Base-by-base conservation (phyloP, 495 filamentous ascomycete species). In the Tuber brumale region DNA sequence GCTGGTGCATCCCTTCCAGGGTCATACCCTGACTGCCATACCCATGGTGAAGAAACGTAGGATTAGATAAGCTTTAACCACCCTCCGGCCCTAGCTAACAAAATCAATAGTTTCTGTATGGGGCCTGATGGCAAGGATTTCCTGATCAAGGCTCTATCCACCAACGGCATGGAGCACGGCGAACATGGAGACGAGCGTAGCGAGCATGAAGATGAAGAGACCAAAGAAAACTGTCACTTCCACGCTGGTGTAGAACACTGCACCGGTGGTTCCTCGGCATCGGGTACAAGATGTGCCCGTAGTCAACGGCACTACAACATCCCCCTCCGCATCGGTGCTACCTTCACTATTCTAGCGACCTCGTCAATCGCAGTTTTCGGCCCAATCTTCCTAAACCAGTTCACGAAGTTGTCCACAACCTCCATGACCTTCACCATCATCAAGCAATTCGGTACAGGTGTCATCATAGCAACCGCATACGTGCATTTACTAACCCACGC, bases 361-460 rank as follows among this genome's bases (percentile, higher is more conserved):
- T 87, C 86, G 73, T 77, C 83, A 0, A 85, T 89, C 69, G 84
- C 80, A 82, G 87, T 85, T 74, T 87, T 84, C 76, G 80, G 84
- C 7, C 86, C 86, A 1, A 85, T 87, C 39, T 70, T 85, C 1
- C 74, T 87, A 18, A 74, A 70, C 16, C 76, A 80, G 42, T 74
- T 76, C 61, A 23, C 43, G 4, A 44, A 76, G 51, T 21, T 77
- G 35, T 48, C 76, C 27, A 70, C 66, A 1, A 74, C 78, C 19
- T 77, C 76, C 5, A 76, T 86, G 72, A 84, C 87, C 46, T 87
- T 88, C 70, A 86, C 87, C 27, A 79, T 88, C 19, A 85, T 92
- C 42, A 89, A 91, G 78, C 91, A 93, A 75, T 93, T 93, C 75
- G 91, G 92, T 9, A 92, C 92, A 0, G 92, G 92, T 2, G 88